Percentiles rank a stretch among this genome's conserved stretches.
Evolutionary conservation across 1,284 basidiomycete species (phyloP).

Genomic region (Apiotrichum sp.): DNA sequence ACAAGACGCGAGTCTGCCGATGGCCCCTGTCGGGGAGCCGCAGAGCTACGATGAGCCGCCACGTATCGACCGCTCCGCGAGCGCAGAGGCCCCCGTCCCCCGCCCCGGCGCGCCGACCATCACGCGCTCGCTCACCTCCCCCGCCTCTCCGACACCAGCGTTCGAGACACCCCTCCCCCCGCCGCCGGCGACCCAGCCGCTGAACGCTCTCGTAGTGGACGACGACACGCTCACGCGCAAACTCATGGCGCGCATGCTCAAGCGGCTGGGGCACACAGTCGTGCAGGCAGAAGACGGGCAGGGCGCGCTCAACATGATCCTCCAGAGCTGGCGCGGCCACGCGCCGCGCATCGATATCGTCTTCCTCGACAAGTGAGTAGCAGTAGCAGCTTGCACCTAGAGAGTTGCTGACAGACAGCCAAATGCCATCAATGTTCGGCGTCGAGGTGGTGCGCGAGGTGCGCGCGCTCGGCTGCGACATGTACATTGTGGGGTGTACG

Average conservation of each 20-base stretch:
- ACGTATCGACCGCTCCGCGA: too few species aligned
- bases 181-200: background rate
- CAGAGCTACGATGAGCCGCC: too few species aligned
- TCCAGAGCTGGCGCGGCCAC: constrained; percentile 12
- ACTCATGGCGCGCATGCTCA: constrained; percentile 73
- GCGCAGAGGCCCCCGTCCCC: too few species aligned
- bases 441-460: constrained; percentile 63
- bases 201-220: constrained; percentile 46
- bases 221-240: constrained; percentile 61
- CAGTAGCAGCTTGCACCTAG: too few species aligned
- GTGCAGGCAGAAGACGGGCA: constrained; percentile 78
- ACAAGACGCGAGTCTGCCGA: too few species aligned
- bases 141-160: too few species aligned
- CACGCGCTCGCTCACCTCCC: too few species aligned
- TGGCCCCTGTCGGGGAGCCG: too few species aligned
- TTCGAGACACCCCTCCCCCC: too few species aligned
- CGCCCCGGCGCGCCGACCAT: too few species aligned
- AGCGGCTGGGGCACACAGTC: constrained; percentile 71
- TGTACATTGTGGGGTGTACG: constrained; percentile 65
- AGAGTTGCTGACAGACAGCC: constrained; percentile 17
- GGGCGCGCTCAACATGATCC: constrained; percentile 67
- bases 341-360: constrained; percentile 53
- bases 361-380: constrained; percentile 66
- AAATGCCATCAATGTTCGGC: constrained; percentile 66
- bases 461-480: constrained; percentile 58